A percentile compares a stretch with the other conserved stretches of the same genome.
Conservation (phyloP, 805 yeast species). For the Candida broadrunensis region DNA sequence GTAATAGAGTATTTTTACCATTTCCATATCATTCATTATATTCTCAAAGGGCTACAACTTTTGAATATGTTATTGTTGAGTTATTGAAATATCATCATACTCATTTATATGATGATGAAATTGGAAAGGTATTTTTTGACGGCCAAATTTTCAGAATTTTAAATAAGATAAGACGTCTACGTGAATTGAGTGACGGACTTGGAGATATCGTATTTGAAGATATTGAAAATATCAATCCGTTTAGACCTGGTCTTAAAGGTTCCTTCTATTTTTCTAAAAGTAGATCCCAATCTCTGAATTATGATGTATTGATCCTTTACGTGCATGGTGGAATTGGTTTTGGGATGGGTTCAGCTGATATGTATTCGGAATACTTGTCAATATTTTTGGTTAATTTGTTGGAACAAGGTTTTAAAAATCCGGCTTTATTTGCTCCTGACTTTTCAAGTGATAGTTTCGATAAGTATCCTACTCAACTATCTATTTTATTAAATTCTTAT, state of each 20-base stretch:
- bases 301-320: constrained; percentile 42
- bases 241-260: constrained; percentile 14
- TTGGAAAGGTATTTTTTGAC: constrained; percentile 6
- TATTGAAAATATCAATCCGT: constrained; percentile 4
- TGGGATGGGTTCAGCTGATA: constrained; percentile 32
- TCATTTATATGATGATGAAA: not conserved
- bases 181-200: constrained; percentile 30
- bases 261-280: constrained; percentile 27
- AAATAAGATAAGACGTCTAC: constrained; percentile 22
- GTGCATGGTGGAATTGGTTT: constrained; percentile 39
- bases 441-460: constrained; percentile 6
- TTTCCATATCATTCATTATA: constrained; percentile 18
- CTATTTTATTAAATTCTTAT: constrained; percentile 17
- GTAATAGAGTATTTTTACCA: constrained; percentile 7
- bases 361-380: constrained; percentile 44
- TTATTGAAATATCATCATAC: constrained; percentile 6
- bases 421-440: constrained; percentile 36
- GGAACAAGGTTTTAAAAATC: constrained; percentile 49
- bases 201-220: constrained; percentile 22
- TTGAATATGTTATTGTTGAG: constrained; percentile 8
- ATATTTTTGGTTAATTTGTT: constrained; percentile 39
- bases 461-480: constrained; percentile 10
- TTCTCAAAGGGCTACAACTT: constrained; percentile 18
- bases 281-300: constrained; percentile 13
- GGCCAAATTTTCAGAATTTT: constrained; percentile 26